Conservation (phyloP, 768 basidiomycete genomes). For the Boletus reticuloceps region DNA sequence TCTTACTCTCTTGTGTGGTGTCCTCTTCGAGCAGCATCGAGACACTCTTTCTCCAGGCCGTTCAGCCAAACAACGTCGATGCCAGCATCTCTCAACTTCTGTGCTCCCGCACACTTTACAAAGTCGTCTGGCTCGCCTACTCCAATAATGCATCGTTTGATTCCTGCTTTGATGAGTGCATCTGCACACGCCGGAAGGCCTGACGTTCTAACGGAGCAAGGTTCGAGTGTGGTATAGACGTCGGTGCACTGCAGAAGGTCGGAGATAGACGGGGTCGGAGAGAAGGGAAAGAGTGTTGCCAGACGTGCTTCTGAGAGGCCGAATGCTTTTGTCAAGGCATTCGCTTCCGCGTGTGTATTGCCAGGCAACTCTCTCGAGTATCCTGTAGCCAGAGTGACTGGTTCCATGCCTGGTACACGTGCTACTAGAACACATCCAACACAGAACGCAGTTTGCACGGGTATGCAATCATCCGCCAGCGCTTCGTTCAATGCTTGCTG, state of each 20-base stretch:
- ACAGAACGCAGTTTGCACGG: conserved; percentile 78
- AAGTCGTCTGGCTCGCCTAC: conserved; percentile 93
- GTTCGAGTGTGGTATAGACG: conserved; percentile 95
- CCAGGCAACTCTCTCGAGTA: conserved; percentile 90
- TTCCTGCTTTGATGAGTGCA: conserved; percentile 67
- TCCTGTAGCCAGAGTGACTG: conserved; percentile 69
- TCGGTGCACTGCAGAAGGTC: conserved; percentile 59
- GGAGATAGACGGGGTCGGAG: conserved; percentile 32
- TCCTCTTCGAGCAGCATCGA: conserved; percentile 71
- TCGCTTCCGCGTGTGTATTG: conserved; percentile 97
- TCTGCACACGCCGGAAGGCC: conserved; percentile 86
- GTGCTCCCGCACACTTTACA: conserved; percentile 87
- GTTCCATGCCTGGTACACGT: conserved; percentile 38
- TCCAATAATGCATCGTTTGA: conserved; percentile 82
- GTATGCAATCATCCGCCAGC: conserved; percentile 51
- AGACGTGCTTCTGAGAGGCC: conserved; percentile 45
- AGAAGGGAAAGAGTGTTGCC: conserved; percentile 40
- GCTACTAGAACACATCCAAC: conserved; percentile 82
- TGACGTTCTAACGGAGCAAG: conserved; percentile 87
- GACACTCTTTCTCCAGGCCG: conserved; percentile 76
- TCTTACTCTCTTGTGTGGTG: conserved; percentile 22
- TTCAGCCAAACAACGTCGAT: conserved; percentile 73
- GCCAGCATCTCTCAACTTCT: conserved; percentile 64
- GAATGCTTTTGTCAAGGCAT: conserved; percentile 75
- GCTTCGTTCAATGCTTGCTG: conserved; percentile 70